phyloP scores from a whole-genome alignment of 805 yeast genomes.

The Zygotorulaspora chibaensis region DNA sequence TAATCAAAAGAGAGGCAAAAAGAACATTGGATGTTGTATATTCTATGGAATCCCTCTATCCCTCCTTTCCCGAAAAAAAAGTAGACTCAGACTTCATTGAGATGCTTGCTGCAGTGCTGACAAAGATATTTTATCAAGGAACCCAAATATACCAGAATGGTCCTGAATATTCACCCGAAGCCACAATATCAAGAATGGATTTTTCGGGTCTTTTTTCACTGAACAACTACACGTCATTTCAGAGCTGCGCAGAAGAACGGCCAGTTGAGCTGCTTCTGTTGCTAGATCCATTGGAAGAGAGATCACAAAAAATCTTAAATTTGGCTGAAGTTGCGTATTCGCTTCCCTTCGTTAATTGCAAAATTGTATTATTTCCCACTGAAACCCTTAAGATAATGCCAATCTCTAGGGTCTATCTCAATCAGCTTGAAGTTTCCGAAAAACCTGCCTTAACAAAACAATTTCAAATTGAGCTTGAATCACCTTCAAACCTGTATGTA shows the following conservation, averaged over 20 bases:
- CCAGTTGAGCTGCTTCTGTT: slow-evolving; percentile 54
- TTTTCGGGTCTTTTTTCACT: slow-evolving; percentile 29
- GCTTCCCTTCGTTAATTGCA: slow-evolving; percentile 48
- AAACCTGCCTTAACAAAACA: slow-evolving; percentile 29
- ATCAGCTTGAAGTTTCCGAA: slow-evolving; percentile 31
- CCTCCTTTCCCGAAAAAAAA: slow-evolving; percentile 14
- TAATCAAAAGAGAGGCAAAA: slow-evolving; percentile 45
- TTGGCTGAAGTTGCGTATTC: slow-evolving; percentile 42
- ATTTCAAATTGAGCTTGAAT: slow-evolving; percentile 23
- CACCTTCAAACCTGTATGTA: slow-evolving; percentile 16
- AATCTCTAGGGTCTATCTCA: slow-evolving; percentile 53
- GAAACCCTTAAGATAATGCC: slow-evolving; percentile 40
- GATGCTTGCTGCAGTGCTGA: slow-evolving; percentile 39
- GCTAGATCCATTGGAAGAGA: slow-evolving; percentile 68
- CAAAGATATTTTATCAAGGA: slow-evolving; percentile 41
- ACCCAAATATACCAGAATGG: slow-evolving; percentile 25
- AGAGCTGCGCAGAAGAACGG: slow-evolving; percentile 29
- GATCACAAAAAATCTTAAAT: slow-evolving; percentile 58
- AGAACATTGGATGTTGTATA: slow-evolving; percentile 40
- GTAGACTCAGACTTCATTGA: slow-evolving; percentile 46
- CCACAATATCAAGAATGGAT: slow-evolving; percentile 46
- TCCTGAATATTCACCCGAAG: slow-evolving; percentile 40
- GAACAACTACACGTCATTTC: slow-evolving; percentile 21
- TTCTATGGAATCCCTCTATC: slow-evolving; percentile 24
- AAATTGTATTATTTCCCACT: slow-evolving; percentile 57